Conservation (phyloP, 73 alveolate species). For the Tetrahymena malaccensis region DNA sequence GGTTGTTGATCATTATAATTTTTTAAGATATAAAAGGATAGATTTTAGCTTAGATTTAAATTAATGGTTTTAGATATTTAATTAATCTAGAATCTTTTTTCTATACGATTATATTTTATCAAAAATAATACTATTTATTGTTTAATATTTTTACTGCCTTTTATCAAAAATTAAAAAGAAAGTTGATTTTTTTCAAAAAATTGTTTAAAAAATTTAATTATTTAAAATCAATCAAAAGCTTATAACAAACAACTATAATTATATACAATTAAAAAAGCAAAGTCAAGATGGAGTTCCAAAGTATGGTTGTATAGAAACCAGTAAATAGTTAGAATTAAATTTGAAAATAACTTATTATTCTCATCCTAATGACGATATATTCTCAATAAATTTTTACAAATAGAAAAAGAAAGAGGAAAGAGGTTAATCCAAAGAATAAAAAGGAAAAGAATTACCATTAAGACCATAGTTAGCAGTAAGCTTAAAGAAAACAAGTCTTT, state of each 20-base stretch:
- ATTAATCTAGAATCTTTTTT: not conserved
- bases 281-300: not conserved
- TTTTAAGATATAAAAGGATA: too few relatives aligned
- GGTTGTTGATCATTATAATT: too few relatives aligned
- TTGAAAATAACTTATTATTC: not conserved
- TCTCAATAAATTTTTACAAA: not conserved
- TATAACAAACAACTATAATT: not conserved
- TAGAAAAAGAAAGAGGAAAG: not conserved
- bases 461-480: not conserved
- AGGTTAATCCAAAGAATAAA: not conserved
- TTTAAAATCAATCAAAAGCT: not conserved
- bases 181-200: not conserved
- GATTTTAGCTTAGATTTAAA: too few relatives aligned
- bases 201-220: not conserved
- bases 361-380: not conserved
- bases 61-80: not conserved
- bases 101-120: not conserved
- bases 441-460: not conserved
- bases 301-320: not conserved
- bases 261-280: not conserved
- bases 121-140: too few relatives aligned
- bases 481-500: not conserved
- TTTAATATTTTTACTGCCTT: not conserved
- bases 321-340: not conserved
- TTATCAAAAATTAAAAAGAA: not conserved